Base-by-base conservation (phyloP, 2,329 filamentous ascomycete species). In the Plenodomus tracheiphilus region DNA sequence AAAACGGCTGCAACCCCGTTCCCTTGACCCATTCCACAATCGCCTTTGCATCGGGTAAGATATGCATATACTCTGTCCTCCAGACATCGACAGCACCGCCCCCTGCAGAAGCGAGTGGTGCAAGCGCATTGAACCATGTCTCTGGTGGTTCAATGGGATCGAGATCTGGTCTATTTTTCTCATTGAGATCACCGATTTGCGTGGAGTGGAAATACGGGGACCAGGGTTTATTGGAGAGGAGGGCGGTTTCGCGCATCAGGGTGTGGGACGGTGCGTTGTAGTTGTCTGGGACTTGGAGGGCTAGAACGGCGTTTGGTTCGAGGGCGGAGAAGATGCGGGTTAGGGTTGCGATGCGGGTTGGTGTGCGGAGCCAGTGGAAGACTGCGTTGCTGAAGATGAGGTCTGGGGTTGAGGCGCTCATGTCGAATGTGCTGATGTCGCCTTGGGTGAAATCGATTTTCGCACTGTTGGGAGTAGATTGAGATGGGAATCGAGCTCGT, bases 11-110 rank as follows among this genome's bases (percentile, higher is more conserved):
- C 55, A 85, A 61, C 0, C 81, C 83, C 0, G 81, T 83, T 0
- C 80, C 79, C 54, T 78, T 79, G 2, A 85, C 78, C 83, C 83
- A 85, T 62, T 84, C 81, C 5, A 85, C 77, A 36, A 85, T 79
- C 1, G 73, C 78, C 11, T 65, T 53, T 17, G 79, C 79, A 18
- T 71, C 74, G 2, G 74, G 69, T 47, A 85, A 61, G 0, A 76
- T 64, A 62, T 85, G 82, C 20, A 77, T 69, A 53, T 85, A 85
- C 35, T 68, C 62, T 1, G 80, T 81, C 37, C 79, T 75, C 79
- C 82, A 85, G 1, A 85, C 63, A 53, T 82, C 28, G 1, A 59
- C 60, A n/a, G n/a, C n/a, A n/a, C n/a, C n/a, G n/a, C n/a, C n/a
- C n/a, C n/a, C n/a, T n/a, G n/a, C n/a, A n/a, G n/a, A n/a, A n/a